These are phyloP conservation scores for Pleurotus cornucopiae DNA, from an alignment of 768 basidiomycete genomes.

Conservation along the genomic window DNA sequence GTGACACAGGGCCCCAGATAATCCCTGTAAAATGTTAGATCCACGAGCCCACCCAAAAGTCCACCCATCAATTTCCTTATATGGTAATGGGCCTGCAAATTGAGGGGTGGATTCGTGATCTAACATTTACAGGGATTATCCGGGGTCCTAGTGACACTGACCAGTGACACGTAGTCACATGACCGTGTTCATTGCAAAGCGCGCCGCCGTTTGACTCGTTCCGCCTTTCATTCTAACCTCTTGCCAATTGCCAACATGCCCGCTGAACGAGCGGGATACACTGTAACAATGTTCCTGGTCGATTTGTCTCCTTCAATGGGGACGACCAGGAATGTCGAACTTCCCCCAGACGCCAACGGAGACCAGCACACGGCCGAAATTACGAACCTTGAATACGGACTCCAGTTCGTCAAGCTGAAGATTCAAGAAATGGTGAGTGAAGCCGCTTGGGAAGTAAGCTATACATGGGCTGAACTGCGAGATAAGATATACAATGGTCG, in stretches of 20 bases:
- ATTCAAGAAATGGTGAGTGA: conserved; percentile 80
- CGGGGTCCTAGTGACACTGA: too few relatives aligned
- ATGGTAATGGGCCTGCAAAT: too few relatives aligned
- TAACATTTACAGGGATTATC: too few relatives aligned
- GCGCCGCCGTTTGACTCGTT: not conserved
- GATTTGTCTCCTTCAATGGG: conserved; percentile 90
- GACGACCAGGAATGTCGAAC: conserved; percentile 48
- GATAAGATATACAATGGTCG: conserved; percentile 82
- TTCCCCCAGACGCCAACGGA: conserved; percentile 48
- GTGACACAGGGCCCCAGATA: too few relatives aligned
- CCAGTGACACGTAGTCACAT: too few relatives aligned
- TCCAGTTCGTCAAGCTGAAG: conserved; percentile 87
- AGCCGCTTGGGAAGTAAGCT: not conserved
- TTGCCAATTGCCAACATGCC: conserved; percentile 46
- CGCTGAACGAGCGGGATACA: conserved; percentile 78
- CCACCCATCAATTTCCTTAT: too few relatives aligned
- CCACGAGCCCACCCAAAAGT: too few relatives aligned
- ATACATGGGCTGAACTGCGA: not conserved
- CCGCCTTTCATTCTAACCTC: not conserved
- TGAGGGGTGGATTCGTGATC: too few relatives aligned
- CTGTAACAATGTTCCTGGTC: conserved; percentile 84
- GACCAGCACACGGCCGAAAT: conserved; percentile 51
- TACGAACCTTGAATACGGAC: conserved; percentile 75
- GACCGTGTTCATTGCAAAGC: too few relatives aligned
- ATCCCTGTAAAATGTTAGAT: too few relatives aligned